phyloP scores from a whole-genome alignment of 169 alveolate genomes.

The Neospora caninum region DNA sequence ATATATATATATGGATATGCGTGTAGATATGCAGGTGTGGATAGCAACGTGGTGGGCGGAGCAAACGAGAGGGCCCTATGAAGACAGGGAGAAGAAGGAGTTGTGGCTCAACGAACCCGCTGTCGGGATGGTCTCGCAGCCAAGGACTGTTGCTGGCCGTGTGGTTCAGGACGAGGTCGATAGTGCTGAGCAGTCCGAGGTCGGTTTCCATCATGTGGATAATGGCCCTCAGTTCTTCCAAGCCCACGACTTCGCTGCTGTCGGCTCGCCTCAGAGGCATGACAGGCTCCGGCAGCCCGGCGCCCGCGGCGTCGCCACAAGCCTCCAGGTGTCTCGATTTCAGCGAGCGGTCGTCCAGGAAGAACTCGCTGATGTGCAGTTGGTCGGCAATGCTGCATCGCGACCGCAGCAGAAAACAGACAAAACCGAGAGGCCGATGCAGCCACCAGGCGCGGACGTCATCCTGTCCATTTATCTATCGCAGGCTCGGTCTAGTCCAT shows the following conservation, averaged over 20 bases:
- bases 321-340: background rate
- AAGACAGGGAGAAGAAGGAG: no score
- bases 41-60: no score
- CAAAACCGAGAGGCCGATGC: no score
- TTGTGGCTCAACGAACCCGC: slow-evolving; percentile 72
- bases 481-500: no score
- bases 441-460: no score
- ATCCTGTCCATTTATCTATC: no score
- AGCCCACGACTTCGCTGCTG: slow-evolving; percentile 31
- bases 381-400: slow-evolving; percentile 41
- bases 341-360: background rate
- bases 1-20: background rate
- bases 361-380: slow-evolving; percentile 35
- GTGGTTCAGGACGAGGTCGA: slow-evolving; percentile 92
- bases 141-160: slow-evolving; percentile 90
- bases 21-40: background rate
- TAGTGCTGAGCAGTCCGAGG: slow-evolving; percentile 83
- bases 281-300: background rate
- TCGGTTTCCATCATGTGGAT: slow-evolving; percentile 77
- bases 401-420: background rate
- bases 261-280: background rate
- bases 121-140: slow-evolving; percentile 88
- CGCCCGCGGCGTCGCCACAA: background rate
- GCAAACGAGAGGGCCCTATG: no score
- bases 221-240: slow-evolving; percentile 64